phyloP scores from a whole-genome alignment of 1,284 basidiomycete genomes.

The Cryptococcus sp. region DNA sequence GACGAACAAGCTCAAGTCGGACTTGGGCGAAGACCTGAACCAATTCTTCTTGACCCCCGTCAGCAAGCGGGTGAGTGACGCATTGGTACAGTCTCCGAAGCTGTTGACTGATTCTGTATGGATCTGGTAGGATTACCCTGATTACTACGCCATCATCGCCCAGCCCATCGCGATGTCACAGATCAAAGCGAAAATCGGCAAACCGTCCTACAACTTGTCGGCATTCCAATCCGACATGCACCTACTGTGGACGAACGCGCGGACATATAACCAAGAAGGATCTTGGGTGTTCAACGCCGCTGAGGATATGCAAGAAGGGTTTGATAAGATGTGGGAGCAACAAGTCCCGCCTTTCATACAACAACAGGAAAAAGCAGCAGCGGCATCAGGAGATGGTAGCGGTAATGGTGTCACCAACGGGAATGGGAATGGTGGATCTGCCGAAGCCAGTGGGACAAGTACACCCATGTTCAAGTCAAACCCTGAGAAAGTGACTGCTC shows the following conservation, averaged over 20 bases:
- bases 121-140: constrained; percentile 64
- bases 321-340: constrained; percentile 60
- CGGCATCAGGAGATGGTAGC: neutral
- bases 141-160: constrained; percentile 76
- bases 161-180: constrained; percentile 83
- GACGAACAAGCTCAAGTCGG: constrained; percentile 48
- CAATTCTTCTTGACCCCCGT: constrained; percentile 80
- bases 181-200: constrained; percentile 78
- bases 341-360: constrained; percentile 26
- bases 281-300: constrained; percentile 94
- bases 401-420: constrained; percentile 4
- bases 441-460: constrained; percentile 38
- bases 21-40: constrained; percentile 73
- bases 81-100: neutral
- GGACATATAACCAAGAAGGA: constrained; percentile 69
- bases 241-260: constrained; percentile 90
- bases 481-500: constrained; percentile 23
- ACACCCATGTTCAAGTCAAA: constrained; percentile 49
- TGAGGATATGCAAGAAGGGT: constrained; percentile 84
- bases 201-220: constrained; percentile 73
- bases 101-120: too few species aligned
- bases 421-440: constrained; percentile 13
- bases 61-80: constrained; percentile 63
- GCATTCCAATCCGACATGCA: constrained; percentile 76
- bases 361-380: neutral